Evolutionary conservation across 2,329 filamentous ascomycete species (phyloP).

Genomic region (Chalaropsis thielavioides): DNA sequence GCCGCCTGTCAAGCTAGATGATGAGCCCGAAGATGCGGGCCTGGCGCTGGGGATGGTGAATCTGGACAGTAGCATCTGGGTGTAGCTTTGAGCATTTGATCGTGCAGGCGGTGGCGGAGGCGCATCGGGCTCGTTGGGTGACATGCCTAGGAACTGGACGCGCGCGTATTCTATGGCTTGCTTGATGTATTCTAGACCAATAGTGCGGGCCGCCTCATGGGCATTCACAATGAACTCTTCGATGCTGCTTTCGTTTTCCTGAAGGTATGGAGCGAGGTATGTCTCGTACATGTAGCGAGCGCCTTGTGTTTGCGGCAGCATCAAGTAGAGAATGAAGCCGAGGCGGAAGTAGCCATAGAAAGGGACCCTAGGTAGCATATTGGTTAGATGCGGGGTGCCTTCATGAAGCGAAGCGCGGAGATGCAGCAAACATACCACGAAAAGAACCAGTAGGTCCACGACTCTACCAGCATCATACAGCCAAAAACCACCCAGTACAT

Average conservation of each 20-base stretch:
- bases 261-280: constrained; percentile 76
- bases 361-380: constrained; percentile 47
- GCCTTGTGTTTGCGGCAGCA: constrained; percentile 94
- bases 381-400: background rate
- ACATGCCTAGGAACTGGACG: constrained; percentile 65
- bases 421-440: constrained; percentile 43
- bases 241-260: constrained; percentile 74
- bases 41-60: constrained; percentile 56
- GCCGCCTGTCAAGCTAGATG: constrained; percentile 22
- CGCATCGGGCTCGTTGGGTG: constrained; percentile 35
- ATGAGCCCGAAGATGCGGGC: background rate
- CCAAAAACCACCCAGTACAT: constrained; percentile 98
- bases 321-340: constrained; percentile 78
- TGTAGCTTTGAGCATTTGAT: constrained; percentile 45
- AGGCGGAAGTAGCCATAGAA: constrained; percentile 90
- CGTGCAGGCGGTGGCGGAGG: constrained; percentile 29
- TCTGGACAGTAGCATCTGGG: constrained; percentile 60
- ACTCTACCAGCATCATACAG: constrained; percentile 67
- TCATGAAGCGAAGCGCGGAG: background rate
- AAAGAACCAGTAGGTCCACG: constrained; percentile 75
- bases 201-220: constrained; percentile 62
- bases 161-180: constrained; percentile 56
- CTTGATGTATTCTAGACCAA: constrained; percentile 63
- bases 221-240: constrained; percentile 74
- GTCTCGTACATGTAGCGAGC: constrained; percentile 72